Conservation (phyloP, 164 flowering plant genomes). For the Tetracentron sinense region DNA sequence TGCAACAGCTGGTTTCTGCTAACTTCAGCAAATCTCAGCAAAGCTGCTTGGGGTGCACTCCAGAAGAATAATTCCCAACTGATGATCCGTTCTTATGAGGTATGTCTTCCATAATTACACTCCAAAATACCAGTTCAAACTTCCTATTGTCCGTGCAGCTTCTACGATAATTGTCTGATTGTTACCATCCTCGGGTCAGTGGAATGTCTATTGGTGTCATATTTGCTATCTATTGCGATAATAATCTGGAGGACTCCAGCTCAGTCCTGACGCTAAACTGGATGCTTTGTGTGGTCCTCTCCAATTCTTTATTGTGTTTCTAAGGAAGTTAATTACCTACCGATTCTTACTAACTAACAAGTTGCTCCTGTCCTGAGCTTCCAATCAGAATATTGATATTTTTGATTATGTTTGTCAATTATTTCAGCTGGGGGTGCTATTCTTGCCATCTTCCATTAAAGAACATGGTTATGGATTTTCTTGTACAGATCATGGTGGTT, state of each 20-base stretch:
- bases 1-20: conserved; percentile 84
- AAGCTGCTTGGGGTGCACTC: conserved; percentile 99
- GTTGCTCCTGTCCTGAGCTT: neutral
- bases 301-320: neutral
- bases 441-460: conserved; percentile 52
- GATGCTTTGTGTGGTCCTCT: neutral
- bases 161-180: no score
- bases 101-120: conserved; percentile 16
- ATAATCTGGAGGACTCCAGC: no score
- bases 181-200: no score
- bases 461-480: conserved; percentile 46
- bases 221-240: no score
- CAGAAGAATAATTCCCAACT: conserved; percentile 92
- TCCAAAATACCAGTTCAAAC: neutral
- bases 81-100: conserved; percentile 99
- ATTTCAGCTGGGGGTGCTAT: conserved; percentile 84
- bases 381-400: neutral
- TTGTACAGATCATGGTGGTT: conserved; percentile 47
- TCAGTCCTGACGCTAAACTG: no score
- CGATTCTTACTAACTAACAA: neutral
- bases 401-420: neutral
- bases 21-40: conserved; percentile 95
- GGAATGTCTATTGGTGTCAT: no score
- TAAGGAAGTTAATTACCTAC: neutral
- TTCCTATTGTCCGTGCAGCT: no score